Evolutionary conservation across 2,329 filamentous ascomycete genomes (phyloP).

Genomic region (Aureobasidium musti): DNA sequence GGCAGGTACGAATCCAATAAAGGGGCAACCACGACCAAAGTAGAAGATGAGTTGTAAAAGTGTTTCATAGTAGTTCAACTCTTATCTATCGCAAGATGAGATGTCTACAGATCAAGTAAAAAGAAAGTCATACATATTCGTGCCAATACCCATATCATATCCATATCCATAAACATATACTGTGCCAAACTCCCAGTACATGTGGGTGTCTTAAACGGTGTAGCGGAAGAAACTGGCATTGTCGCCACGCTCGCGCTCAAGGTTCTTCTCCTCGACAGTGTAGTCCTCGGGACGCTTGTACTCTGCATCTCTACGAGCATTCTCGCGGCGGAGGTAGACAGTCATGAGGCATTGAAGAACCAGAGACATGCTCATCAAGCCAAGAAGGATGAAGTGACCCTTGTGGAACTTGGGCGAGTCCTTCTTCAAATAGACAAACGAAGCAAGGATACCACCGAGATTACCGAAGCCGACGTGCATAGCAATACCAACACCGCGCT

Average conservation of each 20-base stretch:
- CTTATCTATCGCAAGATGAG: constrained; percentile 2
- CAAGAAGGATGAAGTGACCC: constrained; percentile 43
- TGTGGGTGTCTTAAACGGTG: constrained; percentile 34
- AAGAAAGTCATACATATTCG: constrained; percentile 22
- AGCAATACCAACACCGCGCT: constrained; percentile 58
- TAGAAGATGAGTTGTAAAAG: neutral
- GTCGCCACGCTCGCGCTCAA: constrained; percentile 59
- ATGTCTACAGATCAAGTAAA: constrained; percentile 2
- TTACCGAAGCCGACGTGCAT: constrained; percentile 58
- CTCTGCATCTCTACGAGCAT: constrained; percentile 54
- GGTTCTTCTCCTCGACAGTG: constrained; percentile 56
- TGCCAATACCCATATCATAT: neutral
- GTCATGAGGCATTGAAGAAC: constrained; percentile 59
- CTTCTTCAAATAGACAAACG: constrained; percentile 53
- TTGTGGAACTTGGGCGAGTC: constrained; percentile 44
- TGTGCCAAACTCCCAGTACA: neutral
- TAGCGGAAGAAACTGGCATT: constrained; percentile 52
- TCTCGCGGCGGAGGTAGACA: constrained; percentile 59
- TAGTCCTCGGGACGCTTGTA: constrained; percentile 54
- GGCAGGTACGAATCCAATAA: neutral
- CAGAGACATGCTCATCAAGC: constrained; percentile 39
- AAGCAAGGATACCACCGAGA: constrained; percentile 59
- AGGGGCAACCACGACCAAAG: neutral
- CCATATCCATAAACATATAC: constrained; percentile 4
- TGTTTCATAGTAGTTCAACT: neutral